A percentile compares a stretch with the other conserved stretches of the same genome.
Evolutionary conservation across 768 basidiomycete genomes (phyloP).

Genomic region (Trametes cinnabarina): DNA sequence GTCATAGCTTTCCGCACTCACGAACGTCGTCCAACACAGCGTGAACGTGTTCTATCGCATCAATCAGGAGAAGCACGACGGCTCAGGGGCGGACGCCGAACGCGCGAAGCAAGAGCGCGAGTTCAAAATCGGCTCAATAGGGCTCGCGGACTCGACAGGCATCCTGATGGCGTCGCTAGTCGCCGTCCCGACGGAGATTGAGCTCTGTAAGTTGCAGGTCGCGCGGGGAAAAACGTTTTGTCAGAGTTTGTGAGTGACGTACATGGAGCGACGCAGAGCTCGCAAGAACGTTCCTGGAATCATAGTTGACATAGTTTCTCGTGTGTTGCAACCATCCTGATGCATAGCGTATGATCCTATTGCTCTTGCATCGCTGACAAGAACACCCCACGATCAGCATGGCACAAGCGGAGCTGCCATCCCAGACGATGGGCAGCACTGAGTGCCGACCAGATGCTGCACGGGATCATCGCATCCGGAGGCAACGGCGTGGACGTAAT

Average conservation of each 20-base stretch:
- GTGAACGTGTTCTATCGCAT: constrained; percentile 86
- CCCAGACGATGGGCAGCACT: too few species aligned
- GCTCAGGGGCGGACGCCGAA: constrained; percentile 49
- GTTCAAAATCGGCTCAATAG: constrained; percentile 88
- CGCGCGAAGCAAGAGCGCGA: constrained; percentile 74
- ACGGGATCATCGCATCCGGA: too few species aligned
- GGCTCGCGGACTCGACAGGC: constrained; percentile 79
- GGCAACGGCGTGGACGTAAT: too few species aligned
- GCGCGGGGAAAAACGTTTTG: constrained; percentile 70
- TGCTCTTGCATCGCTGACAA: too few species aligned
- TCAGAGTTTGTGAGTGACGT: constrained; percentile 45
- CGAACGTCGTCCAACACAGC: constrained; percentile 26
- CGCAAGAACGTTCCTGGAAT: too few species aligned
- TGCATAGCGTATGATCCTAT: too few species aligned
- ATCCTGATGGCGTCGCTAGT: constrained; percentile 60
- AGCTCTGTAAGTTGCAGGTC: constrained; percentile 72
- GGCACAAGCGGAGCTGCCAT: too few species aligned
- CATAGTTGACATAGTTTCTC: too few species aligned
- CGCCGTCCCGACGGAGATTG: constrained; percentile 73
- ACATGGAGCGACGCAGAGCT: not conserved
- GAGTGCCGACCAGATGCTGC: too few species aligned
- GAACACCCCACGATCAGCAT: too few species aligned
- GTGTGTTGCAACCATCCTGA: too few species aligned
- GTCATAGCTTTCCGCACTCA: not conserved
- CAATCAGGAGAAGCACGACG: constrained; percentile 65